Percentiles rank a stretch among this genome's conserved stretches.
phyloP scores from a whole-genome alignment of 176 grass and related monocot species.

The Oryza meyeriana region DNA sequence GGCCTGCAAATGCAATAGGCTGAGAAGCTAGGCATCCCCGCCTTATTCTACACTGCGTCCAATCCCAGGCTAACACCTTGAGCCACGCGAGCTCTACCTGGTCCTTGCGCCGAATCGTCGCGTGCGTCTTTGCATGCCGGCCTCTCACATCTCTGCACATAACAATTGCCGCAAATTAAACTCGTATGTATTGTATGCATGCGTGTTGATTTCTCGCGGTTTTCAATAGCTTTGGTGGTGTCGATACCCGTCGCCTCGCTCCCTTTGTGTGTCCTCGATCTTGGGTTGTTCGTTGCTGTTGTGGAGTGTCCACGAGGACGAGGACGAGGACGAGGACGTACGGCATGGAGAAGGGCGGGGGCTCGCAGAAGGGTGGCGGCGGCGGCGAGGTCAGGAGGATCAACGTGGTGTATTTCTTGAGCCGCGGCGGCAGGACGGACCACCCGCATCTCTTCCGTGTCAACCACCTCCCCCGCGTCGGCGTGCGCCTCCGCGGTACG shows the following conservation, averaged over 20 bases:
- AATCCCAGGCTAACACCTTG: conserved; percentile 34
- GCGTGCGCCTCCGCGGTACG: conserved; percentile 65
- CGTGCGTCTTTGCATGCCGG: conserved; percentile 13
- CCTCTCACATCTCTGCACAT: neutral
- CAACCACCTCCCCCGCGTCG: conserved; percentile 40
- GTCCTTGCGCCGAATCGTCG: neutral
- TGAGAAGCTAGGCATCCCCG: no score
- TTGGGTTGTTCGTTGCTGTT: neutral
- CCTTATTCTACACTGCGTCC: neutral
- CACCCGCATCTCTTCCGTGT: conserved; percentile 80
- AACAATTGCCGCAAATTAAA: neutral
- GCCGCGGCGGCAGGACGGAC: conserved; percentile 51
- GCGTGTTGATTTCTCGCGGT: neutral
- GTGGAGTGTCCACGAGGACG: conserved; percentile 19
- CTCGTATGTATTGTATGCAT: neutral
- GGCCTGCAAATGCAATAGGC: neutral
- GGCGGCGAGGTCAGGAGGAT: conserved; percentile 50
- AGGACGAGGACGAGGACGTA: no score
- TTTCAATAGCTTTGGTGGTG: conserved; percentile 32
- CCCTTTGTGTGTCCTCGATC: neutral
- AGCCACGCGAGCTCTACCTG: conserved; percentile 8
- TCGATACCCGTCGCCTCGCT: neutral
- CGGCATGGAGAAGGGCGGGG: conserved; percentile 12
- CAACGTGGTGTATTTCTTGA: conserved; percentile 71
- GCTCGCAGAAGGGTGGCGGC: neutral